phyloP scores from a whole-genome alignment of 148 eudicot species.

The Persicaria maculosa region DNA sequence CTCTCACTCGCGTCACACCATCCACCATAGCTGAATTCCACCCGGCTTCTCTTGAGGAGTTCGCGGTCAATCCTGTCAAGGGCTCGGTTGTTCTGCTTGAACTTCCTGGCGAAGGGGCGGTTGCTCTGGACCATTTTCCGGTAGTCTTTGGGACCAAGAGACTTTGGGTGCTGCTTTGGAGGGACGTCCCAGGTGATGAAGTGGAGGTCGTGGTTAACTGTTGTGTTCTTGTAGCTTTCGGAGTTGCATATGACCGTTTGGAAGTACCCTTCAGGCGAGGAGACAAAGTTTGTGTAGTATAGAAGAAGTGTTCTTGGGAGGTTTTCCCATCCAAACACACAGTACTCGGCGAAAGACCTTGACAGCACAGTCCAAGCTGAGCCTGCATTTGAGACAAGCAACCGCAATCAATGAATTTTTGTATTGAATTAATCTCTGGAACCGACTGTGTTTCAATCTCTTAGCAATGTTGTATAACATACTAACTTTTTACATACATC shows the following conservation, averaged over 20 bases:
- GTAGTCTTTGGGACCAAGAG: slow-evolving; percentile 67
- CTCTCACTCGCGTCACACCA: slow-evolving; percentile 51
- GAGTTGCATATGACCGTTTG: slow-evolving; percentile 89
- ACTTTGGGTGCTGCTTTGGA: slow-evolving; percentile 83
- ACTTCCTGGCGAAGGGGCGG: slow-evolving; percentile 85
- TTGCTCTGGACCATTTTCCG: slow-evolving; percentile 64
- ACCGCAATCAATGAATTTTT: not conserved
- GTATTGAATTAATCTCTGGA: not conserved
- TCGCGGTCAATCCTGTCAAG: slow-evolving; percentile 67
- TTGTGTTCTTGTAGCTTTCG: slow-evolving; percentile 56
- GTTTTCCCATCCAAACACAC: slow-evolving; percentile 74
- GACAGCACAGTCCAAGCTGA: slow-evolving; percentile 91
- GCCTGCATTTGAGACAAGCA: slow-evolving; percentile 28
- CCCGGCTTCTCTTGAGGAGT: slow-evolving; percentile 39
- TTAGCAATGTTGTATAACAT: not conserved
- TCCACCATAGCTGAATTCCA: slow-evolving; percentile 50
- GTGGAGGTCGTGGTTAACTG: slow-evolving; percentile 78
- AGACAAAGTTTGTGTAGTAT: slow-evolving; percentile 90
- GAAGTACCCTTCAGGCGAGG: slow-evolving; percentile 90
- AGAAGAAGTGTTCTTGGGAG: slow-evolving; percentile 89
- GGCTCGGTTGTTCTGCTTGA: slow-evolving; percentile 62
- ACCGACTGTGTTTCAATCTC: not conserved
- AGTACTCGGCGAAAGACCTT: slow-evolving; percentile 75
- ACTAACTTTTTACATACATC: not conserved
- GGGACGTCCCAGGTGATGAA: slow-evolving; percentile 82